Conservation (phyloP, 1,284 basidiomycete species). For the Naganishia sp. region DNA sequence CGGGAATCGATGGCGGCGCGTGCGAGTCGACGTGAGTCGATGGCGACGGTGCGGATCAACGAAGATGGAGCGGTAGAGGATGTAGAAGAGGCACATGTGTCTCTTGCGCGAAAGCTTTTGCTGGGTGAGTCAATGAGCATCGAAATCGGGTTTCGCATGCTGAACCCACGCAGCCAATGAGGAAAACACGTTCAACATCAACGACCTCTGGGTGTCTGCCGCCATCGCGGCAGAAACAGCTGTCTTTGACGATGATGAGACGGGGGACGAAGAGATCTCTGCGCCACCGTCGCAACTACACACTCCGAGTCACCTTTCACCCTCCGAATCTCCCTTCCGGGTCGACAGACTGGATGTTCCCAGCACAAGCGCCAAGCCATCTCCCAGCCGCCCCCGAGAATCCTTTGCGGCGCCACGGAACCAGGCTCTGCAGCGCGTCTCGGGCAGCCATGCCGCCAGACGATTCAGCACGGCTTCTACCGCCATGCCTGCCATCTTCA, state of each 20-base stretch:
- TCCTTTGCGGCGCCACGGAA: conserved; percentile 7
- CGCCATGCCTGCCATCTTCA: conserved; percentile 51
- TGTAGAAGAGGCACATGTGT: conserved; percentile 50
- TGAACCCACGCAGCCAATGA: conserved; percentile 47
- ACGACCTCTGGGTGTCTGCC: conserved; percentile 55
- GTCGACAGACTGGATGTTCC: conserved; percentile 23
- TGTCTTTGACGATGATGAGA: conserved; percentile 54
- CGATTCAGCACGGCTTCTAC: conserved; percentile 50
- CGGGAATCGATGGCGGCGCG: conserved; percentile 53
- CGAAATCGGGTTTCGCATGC: neutral
- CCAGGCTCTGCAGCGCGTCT: conserved; percentile 34
- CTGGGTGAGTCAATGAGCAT: conserved; percentile 57
- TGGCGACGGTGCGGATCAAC: conserved; percentile 31
- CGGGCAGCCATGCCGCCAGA: conserved; percentile 40
- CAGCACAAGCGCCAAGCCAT: neutral
- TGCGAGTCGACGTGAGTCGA: conserved; percentile 48
- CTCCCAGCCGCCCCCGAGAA: conserved; percentile 22
- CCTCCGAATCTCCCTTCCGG: conserved; percentile 32
- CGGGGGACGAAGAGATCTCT: conserved; percentile 47
- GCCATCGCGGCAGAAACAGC: conserved; percentile 53
- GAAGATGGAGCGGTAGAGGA: conserved; percentile 32
- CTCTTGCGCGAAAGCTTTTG: conserved; percentile 84
- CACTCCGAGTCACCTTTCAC: conserved; percentile 27
- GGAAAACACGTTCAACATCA: conserved; percentile 55
- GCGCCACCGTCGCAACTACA: conserved; percentile 21